Percentiles rank a stretch among this genome's conserved stretches.
Conservation (phyloP, 106 monocot species). For the Alisma plantagoaquatica region DNA sequence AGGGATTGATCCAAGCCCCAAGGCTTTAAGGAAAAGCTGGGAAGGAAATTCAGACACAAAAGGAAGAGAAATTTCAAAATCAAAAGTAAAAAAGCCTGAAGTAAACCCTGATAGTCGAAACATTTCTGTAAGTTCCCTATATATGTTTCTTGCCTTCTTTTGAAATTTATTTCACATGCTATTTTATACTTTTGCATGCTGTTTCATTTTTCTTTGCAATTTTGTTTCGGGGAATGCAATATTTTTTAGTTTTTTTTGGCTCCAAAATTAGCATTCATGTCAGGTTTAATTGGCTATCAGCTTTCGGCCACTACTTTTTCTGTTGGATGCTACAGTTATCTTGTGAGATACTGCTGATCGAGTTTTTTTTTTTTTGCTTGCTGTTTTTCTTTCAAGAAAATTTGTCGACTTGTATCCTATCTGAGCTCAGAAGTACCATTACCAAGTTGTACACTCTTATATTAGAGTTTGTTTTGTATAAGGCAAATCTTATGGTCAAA, state of each 20-base stretch:
- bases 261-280: too few relatives aligned
- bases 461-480: too few relatives aligned
- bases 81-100: slow-evolving; percentile 30
- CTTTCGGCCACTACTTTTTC: too few relatives aligned
- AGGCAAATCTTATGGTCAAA: too few relatives aligned
- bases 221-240: not conserved
- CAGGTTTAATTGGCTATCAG: too few relatives aligned
- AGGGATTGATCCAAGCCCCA: slow-evolving; percentile 23
- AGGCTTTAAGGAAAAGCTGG: slow-evolving; percentile 62
- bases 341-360: too few relatives aligned
- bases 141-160: slow-evolving; percentile 4
- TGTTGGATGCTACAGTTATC: too few relatives aligned
- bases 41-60: slow-evolving; percentile 33
- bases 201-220: not conserved
- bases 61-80: slow-evolving; percentile 13
- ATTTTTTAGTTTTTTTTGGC: not conserved
- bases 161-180: not conserved
- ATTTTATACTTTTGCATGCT: not conserved
- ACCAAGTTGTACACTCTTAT: too few relatives aligned
- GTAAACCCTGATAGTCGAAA: slow-evolving; percentile 20
- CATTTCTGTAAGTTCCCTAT: slow-evolving; percentile 34
- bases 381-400: too few relatives aligned
- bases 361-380: too few relatives aligned
- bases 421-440: too few relatives aligned
- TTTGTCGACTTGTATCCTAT: too few relatives aligned